Evolutionary conservation across 768 basidiomycete species (phyloP).

Genomic region (Bullera alba): DNA sequence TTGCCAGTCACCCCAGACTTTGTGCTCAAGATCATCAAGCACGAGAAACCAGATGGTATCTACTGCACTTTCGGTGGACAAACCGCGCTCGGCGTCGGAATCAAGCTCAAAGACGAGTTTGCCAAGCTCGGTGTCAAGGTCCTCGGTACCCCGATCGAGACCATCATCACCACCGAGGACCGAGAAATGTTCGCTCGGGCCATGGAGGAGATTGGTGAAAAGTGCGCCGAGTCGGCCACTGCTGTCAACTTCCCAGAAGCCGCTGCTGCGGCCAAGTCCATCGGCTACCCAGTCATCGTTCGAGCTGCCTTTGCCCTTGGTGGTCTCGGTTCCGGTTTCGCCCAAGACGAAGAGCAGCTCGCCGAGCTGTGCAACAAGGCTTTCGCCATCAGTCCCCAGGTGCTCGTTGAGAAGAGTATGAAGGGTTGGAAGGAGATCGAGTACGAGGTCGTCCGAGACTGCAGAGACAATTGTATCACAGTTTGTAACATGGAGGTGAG

Average conservation of each 20-base stretch:
- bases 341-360: conserved; percentile 85
- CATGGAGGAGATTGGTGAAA: conserved; percentile 93
- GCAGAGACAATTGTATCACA: conserved; percentile 95
- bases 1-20: conserved; percentile 97
- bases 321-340: conserved; percentile 91
- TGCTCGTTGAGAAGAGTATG: conserved; percentile 98
- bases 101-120: conserved; percentile 97
- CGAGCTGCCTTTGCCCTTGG: conserved; percentile 95
- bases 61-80: conserved; percentile 98
- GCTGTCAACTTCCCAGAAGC: conserved; percentile 85
- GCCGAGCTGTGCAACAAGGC: conserved; percentile 84
- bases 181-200: conserved; percentile 86
- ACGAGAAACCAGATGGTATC: conserved; percentile 97
- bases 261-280: conserved; percentile 66
- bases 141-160: conserved; percentile 92
- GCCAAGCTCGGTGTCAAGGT: conserved; percentile 80
- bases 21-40: conserved; percentile 95
- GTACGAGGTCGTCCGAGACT: conserved; percentile 97
- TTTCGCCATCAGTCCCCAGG: conserved; percentile 95
- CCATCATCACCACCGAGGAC: conserved; percentile 95
- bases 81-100: conserved; percentile 91
- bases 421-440: conserved; percentile 99
- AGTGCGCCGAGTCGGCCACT: conserved; percentile 81
- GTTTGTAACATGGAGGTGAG: conserved; percentile 99
- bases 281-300: conserved; percentile 93